Evolutionary conservation across 441 rosid genomes (phyloP).

Genomic region (Populus hybrid): DNA sequence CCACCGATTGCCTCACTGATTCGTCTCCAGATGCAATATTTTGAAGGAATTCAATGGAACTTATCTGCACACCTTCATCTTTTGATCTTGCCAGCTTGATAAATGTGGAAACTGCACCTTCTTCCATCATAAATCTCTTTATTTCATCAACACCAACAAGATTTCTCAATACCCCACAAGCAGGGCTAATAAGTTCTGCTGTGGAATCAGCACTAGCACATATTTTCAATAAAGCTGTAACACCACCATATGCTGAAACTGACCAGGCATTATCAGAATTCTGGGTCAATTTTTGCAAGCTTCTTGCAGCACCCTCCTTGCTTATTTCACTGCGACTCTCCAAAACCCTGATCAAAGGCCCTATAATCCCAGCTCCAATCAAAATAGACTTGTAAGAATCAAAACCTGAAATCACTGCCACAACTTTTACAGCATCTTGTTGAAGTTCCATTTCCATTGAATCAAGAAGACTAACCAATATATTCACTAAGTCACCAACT

Average conservation of each 20-base stretch:
- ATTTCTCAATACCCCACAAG: conserved; percentile 78
- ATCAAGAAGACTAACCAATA: conserved; percentile 57
- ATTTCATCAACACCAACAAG: conserved; percentile 81
- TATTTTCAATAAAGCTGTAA: conserved; percentile 65
- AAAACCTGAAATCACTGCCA: conserved; percentile 52
- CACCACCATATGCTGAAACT: conserved; percentile 94
- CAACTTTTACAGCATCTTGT: conserved; percentile 56
- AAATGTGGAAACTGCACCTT: conserved; percentile 56
- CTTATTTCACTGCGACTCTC: conserved; percentile 53
- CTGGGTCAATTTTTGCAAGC: conserved; percentile 63
- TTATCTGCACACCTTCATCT: conserved; percentile 68
- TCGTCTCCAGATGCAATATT: conserved; percentile 62
- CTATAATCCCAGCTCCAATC: conserved; percentile 65
- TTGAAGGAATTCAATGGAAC: conserved; percentile 64
- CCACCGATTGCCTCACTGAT: conserved; percentile 42
- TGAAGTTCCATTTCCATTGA: conserved; percentile 48
- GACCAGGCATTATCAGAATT: conserved; percentile 96
- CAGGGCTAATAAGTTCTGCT: conserved; percentile 45
- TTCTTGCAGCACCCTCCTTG: conserved; percentile 50
- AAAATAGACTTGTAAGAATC: conserved; percentile 44
- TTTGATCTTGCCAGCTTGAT: conserved; percentile 61
- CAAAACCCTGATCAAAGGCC: conserved; percentile 64
- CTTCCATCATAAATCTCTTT: conserved; percentile 78
- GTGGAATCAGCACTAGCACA: conserved; percentile 41
- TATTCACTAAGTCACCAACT: conserved; percentile 42